These are phyloP conservation scores for Alternaria postmessia DNA, from an alignment of 2,329 filamentous ascomycete genomes.

Conservation along the genomic window DNA sequence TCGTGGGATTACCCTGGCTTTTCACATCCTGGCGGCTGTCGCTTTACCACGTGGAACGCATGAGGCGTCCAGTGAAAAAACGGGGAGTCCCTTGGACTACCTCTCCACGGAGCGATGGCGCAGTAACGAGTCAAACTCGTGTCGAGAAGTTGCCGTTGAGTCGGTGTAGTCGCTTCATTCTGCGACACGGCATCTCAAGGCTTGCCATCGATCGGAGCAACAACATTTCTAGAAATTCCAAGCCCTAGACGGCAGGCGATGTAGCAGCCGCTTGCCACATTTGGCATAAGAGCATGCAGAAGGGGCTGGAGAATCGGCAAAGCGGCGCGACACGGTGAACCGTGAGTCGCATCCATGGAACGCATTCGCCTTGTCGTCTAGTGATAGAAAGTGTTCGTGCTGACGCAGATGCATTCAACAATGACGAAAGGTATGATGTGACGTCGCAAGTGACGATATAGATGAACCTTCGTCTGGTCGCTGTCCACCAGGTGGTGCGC, in stretches of 20 bases:
- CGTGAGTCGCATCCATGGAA: constrained; percentile 7
- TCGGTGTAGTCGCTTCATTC: constrained; percentile 32
- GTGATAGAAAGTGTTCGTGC: constrained; percentile 2
- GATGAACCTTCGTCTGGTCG: constrained; percentile 5
- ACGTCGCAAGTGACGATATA: constrained; percentile 10
- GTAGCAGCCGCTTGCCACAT: constrained; percentile 4
- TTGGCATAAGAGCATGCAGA: constrained; percentile 5
- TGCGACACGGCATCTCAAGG: constrained; percentile 17
- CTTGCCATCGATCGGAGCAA: constrained; percentile 14
- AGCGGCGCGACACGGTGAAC: constrained; percentile 9
- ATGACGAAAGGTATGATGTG: neutral
- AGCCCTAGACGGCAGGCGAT: constrained; percentile 4
- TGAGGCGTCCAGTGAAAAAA: constrained; percentile 17
- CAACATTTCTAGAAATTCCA: constrained; percentile 3
- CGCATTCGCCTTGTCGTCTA: constrained; percentile 2
- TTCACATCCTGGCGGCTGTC: constrained; percentile 10
- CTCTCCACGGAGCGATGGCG: neutral
- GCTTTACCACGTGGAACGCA: constrained; percentile 28
- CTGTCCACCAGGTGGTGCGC: constrained; percentile 5
- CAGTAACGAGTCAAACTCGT: constrained; percentile 20
- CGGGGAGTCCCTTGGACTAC: constrained; percentile 3
- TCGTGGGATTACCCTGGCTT: constrained; percentile 21
- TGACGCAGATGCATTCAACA: neutral
- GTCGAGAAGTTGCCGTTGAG: constrained; percentile 26
- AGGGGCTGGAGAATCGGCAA: constrained; percentile 3